Evolutionary conservation across 2,329 filamentous ascomycete genomes (phyloP), one percentile per base, ranked within the genome.

Genomic region (Biscogniauxia sp.): DNA sequence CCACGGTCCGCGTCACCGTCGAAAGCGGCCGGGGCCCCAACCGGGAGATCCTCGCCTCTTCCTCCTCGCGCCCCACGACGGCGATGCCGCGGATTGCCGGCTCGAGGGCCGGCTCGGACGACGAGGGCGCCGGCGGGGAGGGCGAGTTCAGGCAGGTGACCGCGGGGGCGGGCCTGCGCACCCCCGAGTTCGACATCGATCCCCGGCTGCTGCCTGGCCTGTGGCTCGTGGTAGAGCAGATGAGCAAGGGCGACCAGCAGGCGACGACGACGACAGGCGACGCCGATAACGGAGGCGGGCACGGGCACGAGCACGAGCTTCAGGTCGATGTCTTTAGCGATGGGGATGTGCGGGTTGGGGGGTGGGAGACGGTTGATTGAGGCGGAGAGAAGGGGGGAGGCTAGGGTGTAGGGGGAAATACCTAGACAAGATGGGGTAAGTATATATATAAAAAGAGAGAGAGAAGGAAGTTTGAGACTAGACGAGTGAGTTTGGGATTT

Each of bases 171-270:
- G 70, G 86, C 0, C 81, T 96, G 25, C 83, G 91, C 54, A 90
- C 90, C 1, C 80, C 85, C 15, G 88, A 94, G 64, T 82, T 96
- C 56, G 89, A 96, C 75, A 76, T 97, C 51, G 86, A 87, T 52
- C 89, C 91, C 0, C 81, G 79, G n/a, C 75, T 83, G 64, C 78
- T 80, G 60, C 76, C 76, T 28, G 57, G 60, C 19, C 74, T 93
- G 60, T 96, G 90, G 89, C 79, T 97, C 57, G 88, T 97, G 5
- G 79, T 97, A 51, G 93, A 97, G 75, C 84, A 90, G 65, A 83
- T 94, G 69, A 90, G 87, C n/a, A 84, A 17, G 53, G 51, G 20
- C 41, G 51, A 28, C 11, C 20, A 32, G 13, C 23, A 23, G 23
- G 23, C 23, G 23, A 5, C 23, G 23, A 23, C 23, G 23, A 5